A percentile compares a stretch with the other conserved stretches of the same genome.
These are phyloP conservation scores for Scedosporium aurantiacum DNA, from an alignment of 2,329 filamentous ascomycete genomes.

Conservation along the genomic window DNA sequence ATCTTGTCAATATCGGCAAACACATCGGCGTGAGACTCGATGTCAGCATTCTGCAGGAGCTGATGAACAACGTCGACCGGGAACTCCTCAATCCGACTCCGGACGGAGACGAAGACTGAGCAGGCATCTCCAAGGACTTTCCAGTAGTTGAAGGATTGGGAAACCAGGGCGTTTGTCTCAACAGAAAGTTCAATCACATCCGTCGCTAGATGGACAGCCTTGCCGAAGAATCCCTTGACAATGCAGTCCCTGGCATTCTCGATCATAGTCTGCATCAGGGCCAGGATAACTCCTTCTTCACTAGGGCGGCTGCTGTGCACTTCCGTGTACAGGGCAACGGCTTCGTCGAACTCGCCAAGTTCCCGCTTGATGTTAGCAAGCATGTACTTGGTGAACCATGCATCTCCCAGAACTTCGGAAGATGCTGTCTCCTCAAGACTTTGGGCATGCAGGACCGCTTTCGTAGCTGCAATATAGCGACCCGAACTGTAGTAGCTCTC, in stretches of 20 bases:
- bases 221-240: conserved; percentile 77
- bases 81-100: conserved; percentile 52
- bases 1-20: conserved; percentile 61
- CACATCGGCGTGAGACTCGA: conserved; percentile 38
- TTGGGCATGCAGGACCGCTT: conserved; percentile 79
- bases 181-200: conserved; percentile 59
- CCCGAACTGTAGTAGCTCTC: conserved; percentile 95
- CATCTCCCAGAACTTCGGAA: conserved; percentile 40
- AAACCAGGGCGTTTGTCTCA: conserved; percentile 46
- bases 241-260: conserved; percentile 70
- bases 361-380: conserved; percentile 90
- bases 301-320: conserved; percentile 57
- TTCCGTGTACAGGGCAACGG: conserved; percentile 63
- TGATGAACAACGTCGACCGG: conserved; percentile 45
- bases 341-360: conserved; percentile 78
- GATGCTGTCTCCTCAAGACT: conserved; percentile 52
- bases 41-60: conserved; percentile 38
- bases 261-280: conserved; percentile 76
- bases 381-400: conserved; percentile 96
- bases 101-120: conserved; percentile 69
- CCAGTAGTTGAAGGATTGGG: conserved; percentile 86
- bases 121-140: conserved; percentile 85
- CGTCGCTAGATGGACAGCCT: conserved; percentile 59
- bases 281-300: conserved; percentile 81
- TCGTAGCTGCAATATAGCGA: conserved; percentile 84